A percentile compares a stretch with the other conserved stretches of the same genome.
Conservation (phyloP, 2,329 filamentous ascomycete genomes). For the Cryoendolithus antarcticus region DNA sequence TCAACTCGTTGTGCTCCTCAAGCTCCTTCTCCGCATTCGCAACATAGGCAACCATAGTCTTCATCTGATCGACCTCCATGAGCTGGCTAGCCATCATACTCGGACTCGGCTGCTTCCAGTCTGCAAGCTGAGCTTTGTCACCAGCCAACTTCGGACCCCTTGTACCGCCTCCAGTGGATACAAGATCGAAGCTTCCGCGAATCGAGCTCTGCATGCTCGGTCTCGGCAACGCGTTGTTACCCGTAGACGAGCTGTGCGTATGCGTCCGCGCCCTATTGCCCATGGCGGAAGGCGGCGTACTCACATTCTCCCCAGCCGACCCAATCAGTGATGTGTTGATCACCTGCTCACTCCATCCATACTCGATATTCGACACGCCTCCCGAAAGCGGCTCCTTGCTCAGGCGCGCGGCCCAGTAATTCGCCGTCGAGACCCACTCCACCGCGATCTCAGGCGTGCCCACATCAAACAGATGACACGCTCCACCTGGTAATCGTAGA, state of each 20-base stretch:
- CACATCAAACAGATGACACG: conserved; percentile 95
- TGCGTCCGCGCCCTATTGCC: conserved; percentile 11
- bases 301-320: conserved; percentile 2
- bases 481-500: conserved; percentile 77
- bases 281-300: conserved; percentile 16
- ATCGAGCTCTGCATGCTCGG: conserved; percentile 38
- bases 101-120: conserved; percentile 82
- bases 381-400: conserved; percentile 89
- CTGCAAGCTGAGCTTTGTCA: conserved; percentile 69
- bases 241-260: conserved; percentile 14
- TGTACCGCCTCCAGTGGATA: conserved; percentile 31
- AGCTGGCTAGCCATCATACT: conserved; percentile 76
- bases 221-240: conserved; percentile 5
- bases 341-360: conserved; percentile 84
- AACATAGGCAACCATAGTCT: conserved; percentile 65
- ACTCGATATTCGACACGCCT: conserved; percentile 92
- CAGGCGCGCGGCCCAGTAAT: conserved; percentile 93
- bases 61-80: conserved; percentile 68
- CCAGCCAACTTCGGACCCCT: conserved; percentile 58
- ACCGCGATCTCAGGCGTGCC: conserved; percentile 88
- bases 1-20: conserved; percentile 74
- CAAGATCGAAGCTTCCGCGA: conserved; percentile 45
- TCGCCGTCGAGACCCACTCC: conserved; percentile 87
- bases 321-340: conserved; percentile 38
- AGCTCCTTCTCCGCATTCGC: conserved; percentile 76